Evolutionary conservation across 345 rosid genomes (phyloP).

Genomic region (Sisymbrium irio): DNA sequence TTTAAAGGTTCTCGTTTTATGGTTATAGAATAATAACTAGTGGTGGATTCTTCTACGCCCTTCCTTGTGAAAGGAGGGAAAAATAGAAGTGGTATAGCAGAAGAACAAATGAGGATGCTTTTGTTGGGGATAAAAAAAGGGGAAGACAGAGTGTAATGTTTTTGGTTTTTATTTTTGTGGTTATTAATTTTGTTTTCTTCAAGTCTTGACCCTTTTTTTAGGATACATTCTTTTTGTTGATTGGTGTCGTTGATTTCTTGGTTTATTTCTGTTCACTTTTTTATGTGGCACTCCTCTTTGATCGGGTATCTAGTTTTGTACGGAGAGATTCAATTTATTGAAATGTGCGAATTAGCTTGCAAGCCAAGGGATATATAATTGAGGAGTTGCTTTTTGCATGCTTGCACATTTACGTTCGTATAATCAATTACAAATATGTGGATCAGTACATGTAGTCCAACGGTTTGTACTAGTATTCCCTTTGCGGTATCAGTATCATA

Average conservation of each 20-base stretch:
- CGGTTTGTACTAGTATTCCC: neutral
- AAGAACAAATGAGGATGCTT: conserved; percentile 20
- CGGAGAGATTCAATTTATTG: neutral
- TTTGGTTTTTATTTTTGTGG: conserved; percentile 30
- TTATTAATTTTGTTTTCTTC: conserved; percentile 24
- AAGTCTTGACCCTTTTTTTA: conserved; percentile 18
- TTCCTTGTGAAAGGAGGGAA: conserved; percentile 40
- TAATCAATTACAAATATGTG: neutral
- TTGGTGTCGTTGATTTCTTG: conserved; percentile 22
- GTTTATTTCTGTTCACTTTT: conserved; percentile 12
- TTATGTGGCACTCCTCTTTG: conserved; percentile 31
- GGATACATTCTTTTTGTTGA: conserved; percentile 1
- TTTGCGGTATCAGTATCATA: no score
- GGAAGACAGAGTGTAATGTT: conserved; percentile 16
- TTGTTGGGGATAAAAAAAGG: conserved; percentile 33
- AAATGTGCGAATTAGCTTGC: conserved; percentile 1
- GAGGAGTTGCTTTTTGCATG: neutral
- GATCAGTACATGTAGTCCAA: neutral
- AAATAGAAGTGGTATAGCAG: conserved; percentile 29
- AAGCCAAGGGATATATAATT: neutral
- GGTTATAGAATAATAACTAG: neutral
- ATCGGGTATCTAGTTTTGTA: conserved; percentile 12
- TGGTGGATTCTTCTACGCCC: conserved; percentile 35
- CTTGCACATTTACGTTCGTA: neutral
- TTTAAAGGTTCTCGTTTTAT: neutral